Conservation (phyloP, 768 basidiomycete species). For the Strobilomyces confusus region DNA sequence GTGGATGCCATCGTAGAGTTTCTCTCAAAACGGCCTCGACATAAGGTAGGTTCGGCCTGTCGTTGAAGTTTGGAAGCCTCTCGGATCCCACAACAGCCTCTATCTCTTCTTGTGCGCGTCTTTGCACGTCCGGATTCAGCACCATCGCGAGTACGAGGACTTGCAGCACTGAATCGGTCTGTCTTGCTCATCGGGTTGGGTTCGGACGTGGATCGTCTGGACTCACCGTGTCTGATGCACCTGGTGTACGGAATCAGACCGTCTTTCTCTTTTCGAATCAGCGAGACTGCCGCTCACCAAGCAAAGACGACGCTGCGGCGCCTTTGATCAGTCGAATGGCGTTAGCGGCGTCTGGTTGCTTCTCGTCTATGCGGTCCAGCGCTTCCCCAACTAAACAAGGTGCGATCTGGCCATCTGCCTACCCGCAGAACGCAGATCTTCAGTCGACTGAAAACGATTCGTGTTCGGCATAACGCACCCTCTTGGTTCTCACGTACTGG, state of each 20-base stretch:
- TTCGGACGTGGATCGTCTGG: background rate
- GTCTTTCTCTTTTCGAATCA: background rate
- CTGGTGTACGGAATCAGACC: background rate
- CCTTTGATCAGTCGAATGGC: slow-evolving; percentile 2
- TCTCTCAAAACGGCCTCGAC: slow-evolving; percentile 2
- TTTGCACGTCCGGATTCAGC: slow-evolving; percentile 6
- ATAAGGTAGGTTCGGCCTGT: slow-evolving; percentile 1
- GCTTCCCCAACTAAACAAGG: slow-evolving; percentile 7
- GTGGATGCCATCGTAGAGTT: slow-evolving; percentile 8
- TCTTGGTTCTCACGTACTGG: background rate
- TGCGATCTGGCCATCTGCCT: background rate
- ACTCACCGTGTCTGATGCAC: slow-evolving; percentile 8
- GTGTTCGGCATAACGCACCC: background rate
- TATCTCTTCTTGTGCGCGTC: slow-evolving; percentile 4
- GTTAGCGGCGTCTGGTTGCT: background rate
- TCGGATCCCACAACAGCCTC: slow-evolving; percentile 5
- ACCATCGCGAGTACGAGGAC: slow-evolving; percentile 8
- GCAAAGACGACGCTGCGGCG: slow-evolving; percentile 4
- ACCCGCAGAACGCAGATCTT: too few relatives aligned
- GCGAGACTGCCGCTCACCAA: background rate
- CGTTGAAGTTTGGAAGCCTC: slow-evolving; percentile 2
- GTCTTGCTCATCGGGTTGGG: background rate
- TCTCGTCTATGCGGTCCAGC: background rate
- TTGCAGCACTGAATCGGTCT: slow-evolving; percentile 5
- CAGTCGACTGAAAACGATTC: background rate